Base-by-base conservation (phyloP, 257 asterid genomes). In the Fraxinus cuspidata region DNA sequence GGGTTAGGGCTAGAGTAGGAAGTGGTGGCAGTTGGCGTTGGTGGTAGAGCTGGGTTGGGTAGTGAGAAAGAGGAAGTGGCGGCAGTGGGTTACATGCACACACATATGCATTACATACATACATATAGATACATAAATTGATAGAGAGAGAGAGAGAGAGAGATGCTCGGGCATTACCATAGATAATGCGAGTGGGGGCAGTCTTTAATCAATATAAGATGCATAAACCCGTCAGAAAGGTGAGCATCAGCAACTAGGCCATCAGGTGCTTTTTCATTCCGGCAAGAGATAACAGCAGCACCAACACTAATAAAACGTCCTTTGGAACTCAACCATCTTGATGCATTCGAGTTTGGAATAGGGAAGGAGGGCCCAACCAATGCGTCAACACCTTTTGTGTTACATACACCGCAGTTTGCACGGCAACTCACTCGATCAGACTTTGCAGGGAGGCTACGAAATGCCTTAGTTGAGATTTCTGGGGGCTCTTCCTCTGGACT, bases 161-260 rank as follows among this genome's bases (percentile, higher is more conserved):
- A 37, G 27, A 35, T 37, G 44, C 19, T 28, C 2, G 21, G 76
- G 27, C 42, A 64, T 78, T 85, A 96, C 99, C 96, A 86, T 66
- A 96, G 82, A 84, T 93, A 93, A 60, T 21, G 85, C 58, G 98
- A 92, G 80, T 85, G 98, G 29, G 97, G 98, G 78, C 99, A 96
- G 73, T 92, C 97, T 83, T 86, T 96, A 75, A 96, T 82, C 82
- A 96, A 49, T 74, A 96, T 83, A 21, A 96, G 90, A 87, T 96
- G 98, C 77, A 96, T 78, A 82, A 90, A 93, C 23, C 99, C 99
- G 74, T 96, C 99, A 67, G 97, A 86, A 83, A 96, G 99, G 85
- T 96, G 98, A 69, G 99, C 99, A 80, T 93, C 97, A 65, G 98
- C 97, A 71, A 93, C 98, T 35, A 96, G 88, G 75, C 99, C 99